Evolutionary conservation across 805 yeast genomes (phyloP).

Genomic region (Myxozyma neotropica): DNA sequence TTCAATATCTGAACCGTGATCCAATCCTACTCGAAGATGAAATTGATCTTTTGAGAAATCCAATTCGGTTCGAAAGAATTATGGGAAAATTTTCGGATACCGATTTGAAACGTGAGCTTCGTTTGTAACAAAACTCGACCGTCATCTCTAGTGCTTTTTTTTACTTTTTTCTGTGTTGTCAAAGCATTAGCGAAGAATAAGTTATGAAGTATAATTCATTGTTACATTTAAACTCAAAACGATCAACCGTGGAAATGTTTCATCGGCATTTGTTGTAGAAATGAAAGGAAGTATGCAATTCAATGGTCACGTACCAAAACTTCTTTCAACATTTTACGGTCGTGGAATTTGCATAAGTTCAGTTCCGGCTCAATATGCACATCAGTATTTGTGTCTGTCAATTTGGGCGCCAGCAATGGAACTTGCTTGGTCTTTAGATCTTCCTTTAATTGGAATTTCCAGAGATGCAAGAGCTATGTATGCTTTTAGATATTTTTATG

Average conservation of each 20-base stretch:
- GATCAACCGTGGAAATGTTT: constrained; percentile 60
- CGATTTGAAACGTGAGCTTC: constrained; percentile 7
- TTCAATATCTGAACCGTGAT: neutral
- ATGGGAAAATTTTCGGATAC: constrained; percentile 18
- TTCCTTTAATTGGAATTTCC: constrained; percentile 36
- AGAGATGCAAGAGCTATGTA: constrained; percentile 37
- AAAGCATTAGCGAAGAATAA: neutral
- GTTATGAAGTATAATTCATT: constrained; percentile 1
- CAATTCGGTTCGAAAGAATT: neutral
- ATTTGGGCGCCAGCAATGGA: constrained; percentile 40
- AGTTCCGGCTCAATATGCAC: constrained; percentile 42
- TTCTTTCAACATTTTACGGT: constrained; percentile 33
- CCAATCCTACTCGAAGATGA: constrained; percentile 5
- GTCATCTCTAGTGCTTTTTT: constrained; percentile 4
- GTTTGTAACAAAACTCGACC: constrained; percentile 15
- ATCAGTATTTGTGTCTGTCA: constrained; percentile 36
- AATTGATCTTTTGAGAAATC: neutral
- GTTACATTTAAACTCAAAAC: constrained; percentile 46
- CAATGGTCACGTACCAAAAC: constrained; percentile 37
- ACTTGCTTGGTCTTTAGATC: constrained; percentile 36
- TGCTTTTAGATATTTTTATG: constrained; percentile 41
- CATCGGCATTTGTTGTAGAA: constrained; percentile 51
- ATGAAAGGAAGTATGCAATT: constrained; percentile 42
- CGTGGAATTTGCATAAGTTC: constrained; percentile 41
- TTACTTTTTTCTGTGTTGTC: neutral